Conservation (phyloP, 139 green algal species). For the Chlorella sp. region DNA sequence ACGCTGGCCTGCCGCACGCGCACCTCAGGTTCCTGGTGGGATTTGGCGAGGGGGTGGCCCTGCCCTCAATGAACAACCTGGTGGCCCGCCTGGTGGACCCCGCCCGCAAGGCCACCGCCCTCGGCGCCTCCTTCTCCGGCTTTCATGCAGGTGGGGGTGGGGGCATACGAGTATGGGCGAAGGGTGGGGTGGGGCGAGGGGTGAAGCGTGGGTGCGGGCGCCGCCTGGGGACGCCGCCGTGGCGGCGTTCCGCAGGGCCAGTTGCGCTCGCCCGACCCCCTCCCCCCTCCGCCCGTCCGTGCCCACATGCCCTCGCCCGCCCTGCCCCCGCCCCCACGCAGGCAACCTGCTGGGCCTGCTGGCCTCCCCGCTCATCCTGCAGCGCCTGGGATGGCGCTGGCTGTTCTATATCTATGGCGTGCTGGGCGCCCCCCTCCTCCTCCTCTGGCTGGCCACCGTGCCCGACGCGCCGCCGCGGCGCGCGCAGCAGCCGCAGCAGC, state of each 20-base stretch:
- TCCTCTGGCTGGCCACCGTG: conserved; percentile 68
- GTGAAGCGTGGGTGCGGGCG: too few species aligned
- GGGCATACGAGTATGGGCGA: too few species aligned
- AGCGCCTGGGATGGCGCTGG: conserved; percentile 69
- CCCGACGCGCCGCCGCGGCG: conserved; percentile 39
- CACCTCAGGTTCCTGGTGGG: conserved; percentile 78
- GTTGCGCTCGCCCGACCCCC: too few species aligned
- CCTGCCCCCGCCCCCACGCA: conserved; percentile 30
- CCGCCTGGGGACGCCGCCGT: too few species aligned
- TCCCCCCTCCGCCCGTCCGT: too few species aligned
- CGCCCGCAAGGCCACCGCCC: conserved; percentile 53
- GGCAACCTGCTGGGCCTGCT: conserved; percentile 84
- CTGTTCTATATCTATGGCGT: conserved; percentile 84
- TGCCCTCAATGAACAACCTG: conserved; percentile 95
- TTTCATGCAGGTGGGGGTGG: conserved; percentile 73
- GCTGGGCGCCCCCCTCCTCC: conserved; percentile 71
- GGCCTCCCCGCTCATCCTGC: conserved; percentile 78
- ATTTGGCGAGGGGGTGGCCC: conserved; percentile 90
- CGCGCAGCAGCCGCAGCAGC: neutral
- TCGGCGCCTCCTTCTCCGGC: conserved; percentile 76
- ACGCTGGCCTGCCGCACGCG: too few species aligned
- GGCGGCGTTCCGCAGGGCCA: too few species aligned
- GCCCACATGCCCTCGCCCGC: neutral
- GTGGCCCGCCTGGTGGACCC: conserved; percentile 68
- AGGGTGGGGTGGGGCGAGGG: too few species aligned